Evolutionary conservation across 352 stramenopile genomes (phyloP).

Genomic region (Phytophthora nicotianae): DNA sequence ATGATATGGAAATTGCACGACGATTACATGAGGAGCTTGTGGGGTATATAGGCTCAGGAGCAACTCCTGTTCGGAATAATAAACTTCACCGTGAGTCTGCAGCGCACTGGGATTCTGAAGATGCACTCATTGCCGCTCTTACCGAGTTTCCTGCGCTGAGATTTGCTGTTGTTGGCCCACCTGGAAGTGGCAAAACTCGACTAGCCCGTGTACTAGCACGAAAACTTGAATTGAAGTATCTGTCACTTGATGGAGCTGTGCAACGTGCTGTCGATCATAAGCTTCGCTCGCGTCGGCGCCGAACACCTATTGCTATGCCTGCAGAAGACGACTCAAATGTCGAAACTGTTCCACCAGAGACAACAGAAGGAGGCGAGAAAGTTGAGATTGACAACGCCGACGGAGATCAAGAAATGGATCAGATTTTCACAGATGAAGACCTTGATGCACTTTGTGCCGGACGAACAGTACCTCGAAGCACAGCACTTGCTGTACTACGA

Average conservation of each 20-base stretch:
- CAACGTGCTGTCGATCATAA: conserved; percentile 49
- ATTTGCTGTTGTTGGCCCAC: conserved; percentile 62
- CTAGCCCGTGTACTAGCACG: conserved; percentile 51
- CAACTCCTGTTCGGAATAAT: conserved; percentile 22
- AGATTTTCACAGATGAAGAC: conserved; percentile 46
- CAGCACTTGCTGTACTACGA: conserved; percentile 43
- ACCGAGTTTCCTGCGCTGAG: conserved; percentile 50
- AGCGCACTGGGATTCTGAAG: conserved; percentile 48
- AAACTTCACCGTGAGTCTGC: conserved; percentile 26
- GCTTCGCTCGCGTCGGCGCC: conserved; percentile 11
- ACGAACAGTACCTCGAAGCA: conserved; percentile 26
- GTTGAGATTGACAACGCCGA: conserved; percentile 6
- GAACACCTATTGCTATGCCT: conserved; percentile 1
- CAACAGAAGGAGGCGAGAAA: conserved; percentile 14
- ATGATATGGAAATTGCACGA: conserved; percentile 13
- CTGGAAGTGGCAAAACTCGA: conserved; percentile 59
- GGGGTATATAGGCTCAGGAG: conserved; percentile 26
- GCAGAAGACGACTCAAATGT: conserved; percentile 13
- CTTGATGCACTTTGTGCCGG: conserved; percentile 44
- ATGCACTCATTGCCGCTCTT: conserved; percentile 43
- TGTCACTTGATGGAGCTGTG: conserved; percentile 47
- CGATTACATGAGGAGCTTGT: conserved; percentile 28
- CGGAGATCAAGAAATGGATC: conserved; percentile 25
- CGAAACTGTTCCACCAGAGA: conserved; percentile 6
- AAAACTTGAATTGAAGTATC: conserved; percentile 51